phyloP scores from a whole-genome alignment of 768 basidiomycete genomes.

The Russula sp. region DNA sequence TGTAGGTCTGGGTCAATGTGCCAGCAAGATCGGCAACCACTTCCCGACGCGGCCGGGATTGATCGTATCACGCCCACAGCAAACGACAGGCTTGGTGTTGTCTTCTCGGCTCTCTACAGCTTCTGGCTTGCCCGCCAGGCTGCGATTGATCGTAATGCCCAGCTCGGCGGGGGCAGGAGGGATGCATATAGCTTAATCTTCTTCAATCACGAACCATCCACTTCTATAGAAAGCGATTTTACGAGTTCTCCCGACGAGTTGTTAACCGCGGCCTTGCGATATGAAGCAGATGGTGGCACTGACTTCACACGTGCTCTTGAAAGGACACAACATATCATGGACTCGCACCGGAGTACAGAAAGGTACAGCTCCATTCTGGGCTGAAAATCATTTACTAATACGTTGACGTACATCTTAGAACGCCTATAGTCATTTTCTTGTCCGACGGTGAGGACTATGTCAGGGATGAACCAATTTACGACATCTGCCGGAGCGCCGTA shows the following conservation, averaged over 20 bases:
- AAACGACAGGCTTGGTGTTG: conserved; percentile 49
- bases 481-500: conserved; percentile 37
- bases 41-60: conserved; percentile 37
- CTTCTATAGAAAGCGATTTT: conserved; percentile 39
- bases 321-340: conserved; percentile 34
- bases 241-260: conserved; percentile 38
- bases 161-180: conserved; percentile 29
- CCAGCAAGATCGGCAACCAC: conserved; percentile 35
- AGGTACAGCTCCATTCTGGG: conserved; percentile 30
- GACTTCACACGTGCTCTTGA: conserved; percentile 38
- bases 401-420: conserved; percentile 27
- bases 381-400: neutral
- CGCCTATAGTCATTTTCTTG: conserved; percentile 49
- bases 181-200: conserved; percentile 55
- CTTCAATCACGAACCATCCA: conserved; percentile 31
- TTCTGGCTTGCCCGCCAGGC: conserved; percentile 51
- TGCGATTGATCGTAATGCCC: conserved; percentile 26
- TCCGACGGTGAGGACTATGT: conserved; percentile 47
- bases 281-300: conserved; percentile 34
- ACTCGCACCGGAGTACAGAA: conserved; percentile 43
- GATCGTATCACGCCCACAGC: conserved; percentile 31
- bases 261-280: conserved; percentile 33
- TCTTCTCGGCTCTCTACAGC: conserved; percentile 45
- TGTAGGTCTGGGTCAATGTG: conserved; percentile 48
- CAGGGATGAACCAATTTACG: conserved; percentile 34